Evolutionary conservation across 768 basidiomycete species (phyloP), one percentile per base, ranked within the genome.

Genomic region (Mycena capillaripes): DNA sequence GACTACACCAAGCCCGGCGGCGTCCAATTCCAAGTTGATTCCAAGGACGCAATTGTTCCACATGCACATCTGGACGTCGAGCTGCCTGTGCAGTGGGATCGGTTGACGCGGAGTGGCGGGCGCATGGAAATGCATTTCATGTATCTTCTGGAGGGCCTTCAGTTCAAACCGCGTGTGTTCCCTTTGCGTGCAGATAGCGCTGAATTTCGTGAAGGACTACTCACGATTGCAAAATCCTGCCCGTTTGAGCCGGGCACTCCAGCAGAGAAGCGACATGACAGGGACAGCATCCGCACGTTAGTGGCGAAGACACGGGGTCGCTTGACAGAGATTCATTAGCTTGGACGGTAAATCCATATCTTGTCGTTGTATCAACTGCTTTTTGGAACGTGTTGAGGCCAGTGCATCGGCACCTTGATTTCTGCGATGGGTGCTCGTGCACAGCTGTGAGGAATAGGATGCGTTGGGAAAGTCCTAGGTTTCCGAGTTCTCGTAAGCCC

Each of bases 1-100:
- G 62, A 63, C 62, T 63, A 63, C 46, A 63, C 62, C 32, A 23
- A 50, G 34, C 30, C 48, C 32, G n/a, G 30, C 46, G 62, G 62
- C 30, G 62, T 63, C 32, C 32, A 36, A 25, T 23, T 52, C 48
- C 27, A 52, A 25, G 30, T 52, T 25, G 12, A 32, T 25, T 10
- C 48, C 12, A 32, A 32, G 12, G 16, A 25, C 11, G 4, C 5
- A n/a, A 8, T 34, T 25, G 19, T 25, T 21, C 25, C 21, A 29
- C 11, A 44, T 19, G 46, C 17, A 12, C 40, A 52, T n/a, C 21
- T 52, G 30, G 48, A 25, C 17, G 34, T 25, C n/a, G 62, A 63
- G 48, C 30, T 44, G 42, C 60, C 42, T 11, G 60, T 46, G 42
- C 42, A 46, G 42, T 61, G 44, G 48, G 32, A 32, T 8, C 46